phyloP scores from a whole-genome alignment of 225 moss, liverwort and hornwort species.

The Physcomitrium patens region DNA sequence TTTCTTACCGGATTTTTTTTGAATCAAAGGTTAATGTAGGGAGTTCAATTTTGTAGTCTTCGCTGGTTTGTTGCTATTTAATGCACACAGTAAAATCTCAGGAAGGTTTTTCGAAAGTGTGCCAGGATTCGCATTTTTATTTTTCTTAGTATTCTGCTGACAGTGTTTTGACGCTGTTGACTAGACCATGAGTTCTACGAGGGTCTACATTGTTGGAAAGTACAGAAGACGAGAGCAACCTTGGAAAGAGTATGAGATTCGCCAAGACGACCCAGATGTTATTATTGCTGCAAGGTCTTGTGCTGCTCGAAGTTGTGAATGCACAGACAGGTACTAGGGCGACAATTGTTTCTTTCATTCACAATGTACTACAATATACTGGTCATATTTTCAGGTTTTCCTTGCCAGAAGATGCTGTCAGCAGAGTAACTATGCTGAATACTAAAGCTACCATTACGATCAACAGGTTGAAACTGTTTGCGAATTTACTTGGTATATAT shows the following conservation, averaged over 20 bases:
- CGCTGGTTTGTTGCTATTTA: not conserved
- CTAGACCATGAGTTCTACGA: constrained; percentile 29
- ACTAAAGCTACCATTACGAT: not conserved
- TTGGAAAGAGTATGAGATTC: constrained; percentile 40
- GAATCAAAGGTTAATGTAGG: too few relatives aligned
- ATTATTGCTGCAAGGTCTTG: constrained; percentile 33
- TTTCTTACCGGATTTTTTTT: too few relatives aligned
- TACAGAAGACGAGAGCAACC: constrained; percentile 25
- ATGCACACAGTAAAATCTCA: not conserved
- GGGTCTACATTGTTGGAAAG: constrained; percentile 19
- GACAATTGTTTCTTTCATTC: constrained; percentile 1
- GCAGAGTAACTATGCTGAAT: not conserved
- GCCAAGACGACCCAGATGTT: constrained; percentile 32
- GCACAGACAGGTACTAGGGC: constrained; percentile 47
- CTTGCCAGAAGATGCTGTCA: constrained; percentile 11
- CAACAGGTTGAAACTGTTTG: constrained; percentile 6
- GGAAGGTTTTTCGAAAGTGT: not conserved
- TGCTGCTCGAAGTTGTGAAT: constrained; percentile 36
- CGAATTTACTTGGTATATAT: constrained; percentile 9
- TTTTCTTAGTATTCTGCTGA: constrained; percentile 3
- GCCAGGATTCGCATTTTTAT: not conserved
- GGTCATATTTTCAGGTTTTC: constrained; percentile 1
- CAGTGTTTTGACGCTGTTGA: constrained; percentile 29
- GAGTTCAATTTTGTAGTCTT: too few relatives aligned
- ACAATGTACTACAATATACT: not conserved